Conservation (phyloP, 768 basidiomycete genomes). For the Coprinopsis marcescibilis region DNA sequence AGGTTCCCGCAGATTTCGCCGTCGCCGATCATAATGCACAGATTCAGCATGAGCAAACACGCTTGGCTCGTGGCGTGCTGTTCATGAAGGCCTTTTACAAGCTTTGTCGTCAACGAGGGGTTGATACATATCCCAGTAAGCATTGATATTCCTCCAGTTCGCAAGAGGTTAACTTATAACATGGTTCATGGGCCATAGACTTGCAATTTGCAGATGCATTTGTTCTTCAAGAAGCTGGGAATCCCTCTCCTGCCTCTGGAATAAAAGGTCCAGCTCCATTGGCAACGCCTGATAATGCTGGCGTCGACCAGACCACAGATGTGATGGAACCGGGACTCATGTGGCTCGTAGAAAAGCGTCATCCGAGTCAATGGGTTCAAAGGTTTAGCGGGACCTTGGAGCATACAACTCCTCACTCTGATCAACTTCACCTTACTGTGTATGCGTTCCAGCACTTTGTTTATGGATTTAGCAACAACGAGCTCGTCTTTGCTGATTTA, state of each 20-base stretch:
- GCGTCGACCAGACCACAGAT: background rate
- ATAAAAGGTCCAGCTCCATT: background rate
- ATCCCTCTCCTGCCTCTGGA: background rate
- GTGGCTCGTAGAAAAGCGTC: conserved; percentile 3
- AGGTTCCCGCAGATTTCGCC: background rate
- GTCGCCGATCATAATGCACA: conserved; percentile 1
- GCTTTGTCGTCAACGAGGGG: background rate
- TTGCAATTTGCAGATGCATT: conserved; percentile 1
- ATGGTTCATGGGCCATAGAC: background rate
- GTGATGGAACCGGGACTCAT: background rate
- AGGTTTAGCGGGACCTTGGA: background rate
- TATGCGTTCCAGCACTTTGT: conserved; percentile 3
- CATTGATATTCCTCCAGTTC: background rate
- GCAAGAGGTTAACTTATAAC: background rate
- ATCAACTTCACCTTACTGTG: background rate
- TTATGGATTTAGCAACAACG: background rate
- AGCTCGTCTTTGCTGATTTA: conserved; percentile 4
- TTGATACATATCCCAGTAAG: background rate
- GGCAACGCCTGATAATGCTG: too few species aligned
- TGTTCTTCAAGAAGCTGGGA: background rate
- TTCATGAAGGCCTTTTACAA: conserved; percentile 1
- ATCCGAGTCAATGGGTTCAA: background rate
- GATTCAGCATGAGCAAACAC: background rate
- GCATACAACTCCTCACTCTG: background rate
- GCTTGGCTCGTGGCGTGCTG: background rate